Conservation (phyloP, 768 basidiomycete species). For the Coprinopsis cinerea region DNA sequence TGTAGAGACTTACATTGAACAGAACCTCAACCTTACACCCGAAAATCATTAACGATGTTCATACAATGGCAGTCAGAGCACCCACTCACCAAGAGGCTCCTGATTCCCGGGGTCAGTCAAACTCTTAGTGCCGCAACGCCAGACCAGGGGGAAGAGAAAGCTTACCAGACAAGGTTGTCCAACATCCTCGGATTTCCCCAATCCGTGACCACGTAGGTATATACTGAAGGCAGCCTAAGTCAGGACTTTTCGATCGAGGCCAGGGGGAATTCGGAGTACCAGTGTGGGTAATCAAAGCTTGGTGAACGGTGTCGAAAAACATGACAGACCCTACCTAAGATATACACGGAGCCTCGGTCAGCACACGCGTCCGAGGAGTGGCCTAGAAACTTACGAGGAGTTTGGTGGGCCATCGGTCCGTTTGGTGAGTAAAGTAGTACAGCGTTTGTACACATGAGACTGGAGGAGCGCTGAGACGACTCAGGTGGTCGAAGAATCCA, state of each 20-base stretch:
- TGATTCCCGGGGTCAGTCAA: too few relatives aligned
- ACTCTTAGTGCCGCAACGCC: too few relatives aligned
- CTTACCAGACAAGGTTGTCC: constrained; percentile 33
- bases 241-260: not conserved
- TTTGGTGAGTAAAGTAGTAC: constrained; percentile 49
- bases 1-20: constrained; percentile 35
- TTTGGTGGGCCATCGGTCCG: constrained; percentile 44
- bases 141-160: too few relatives aligned
- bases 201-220: constrained; percentile 41
- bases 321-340: constrained; percentile 44
- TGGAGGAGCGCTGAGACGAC: constrained; percentile 15
- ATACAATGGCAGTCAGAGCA: not conserved
- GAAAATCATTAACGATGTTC: not conserved
- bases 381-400: constrained; percentile 30
- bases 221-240: constrained; percentile 30
- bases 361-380: not conserved
- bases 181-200: constrained; percentile 27
- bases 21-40: constrained; percentile 38
- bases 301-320: constrained; percentile 47
- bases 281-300: constrained; percentile 47
- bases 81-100: constrained; percentile 34
- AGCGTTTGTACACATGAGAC: constrained; percentile 52
- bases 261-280: constrained; percentile 22
- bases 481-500: not conserved
- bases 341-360: not conserved